These are phyloP conservation scores for Yamadazyma mexicana DNA, from an alignment of 1,139 yeast genomes.

Conservation along the genomic window DNA sequence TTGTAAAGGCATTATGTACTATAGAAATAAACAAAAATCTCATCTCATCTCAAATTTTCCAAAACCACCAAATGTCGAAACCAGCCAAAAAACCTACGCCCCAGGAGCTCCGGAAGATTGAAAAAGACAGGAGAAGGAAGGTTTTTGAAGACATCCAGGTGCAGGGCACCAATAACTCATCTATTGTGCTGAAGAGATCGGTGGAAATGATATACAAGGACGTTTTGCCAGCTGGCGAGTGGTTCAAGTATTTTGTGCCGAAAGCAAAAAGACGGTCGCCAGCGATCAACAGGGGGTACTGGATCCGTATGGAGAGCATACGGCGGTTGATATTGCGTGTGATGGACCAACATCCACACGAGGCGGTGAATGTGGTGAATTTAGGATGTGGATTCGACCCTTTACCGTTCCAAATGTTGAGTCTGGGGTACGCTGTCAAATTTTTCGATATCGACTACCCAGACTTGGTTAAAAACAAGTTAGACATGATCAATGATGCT, in stretches of 20 bases:
- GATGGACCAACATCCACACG: conserved; percentile 21
- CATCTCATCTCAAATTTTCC: conserved; percentile 7
- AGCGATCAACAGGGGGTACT: conserved; percentile 79
- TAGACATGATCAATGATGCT: conserved; percentile 48
- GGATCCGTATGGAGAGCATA: conserved; percentile 78
- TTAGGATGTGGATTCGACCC: conserved; percentile 86
- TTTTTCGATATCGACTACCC: conserved; percentile 80
- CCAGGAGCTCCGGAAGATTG: conserved; percentile 36
- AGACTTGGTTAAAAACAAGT: conserved; percentile 58
- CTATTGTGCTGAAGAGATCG: conserved; percentile 80
- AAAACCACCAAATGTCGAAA: conserved; percentile 5
- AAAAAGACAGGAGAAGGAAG: conserved; percentile 49
- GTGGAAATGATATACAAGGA: conserved; percentile 65
- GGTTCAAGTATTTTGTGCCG: conserved; percentile 68
- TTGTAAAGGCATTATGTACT: too few relatives aligned
- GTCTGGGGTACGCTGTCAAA: conserved; percentile 29
- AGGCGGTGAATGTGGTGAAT: conserved; percentile 51
- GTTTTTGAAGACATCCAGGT: conserved; percentile 62
- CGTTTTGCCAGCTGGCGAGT: conserved; percentile 46
- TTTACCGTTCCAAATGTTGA: conserved; percentile 65
- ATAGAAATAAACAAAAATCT: too few relatives aligned
- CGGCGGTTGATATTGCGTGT: conserved; percentile 51
- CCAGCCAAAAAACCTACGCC: conserved; percentile 13
- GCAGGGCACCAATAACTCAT: conserved; percentile 82
- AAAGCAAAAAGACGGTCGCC: conserved; percentile 74